These are phyloP conservation scores for Axilococcus clingmanii DNA, from an alignment of 139 green algal genomes.

Conservation along the genomic window DNA sequence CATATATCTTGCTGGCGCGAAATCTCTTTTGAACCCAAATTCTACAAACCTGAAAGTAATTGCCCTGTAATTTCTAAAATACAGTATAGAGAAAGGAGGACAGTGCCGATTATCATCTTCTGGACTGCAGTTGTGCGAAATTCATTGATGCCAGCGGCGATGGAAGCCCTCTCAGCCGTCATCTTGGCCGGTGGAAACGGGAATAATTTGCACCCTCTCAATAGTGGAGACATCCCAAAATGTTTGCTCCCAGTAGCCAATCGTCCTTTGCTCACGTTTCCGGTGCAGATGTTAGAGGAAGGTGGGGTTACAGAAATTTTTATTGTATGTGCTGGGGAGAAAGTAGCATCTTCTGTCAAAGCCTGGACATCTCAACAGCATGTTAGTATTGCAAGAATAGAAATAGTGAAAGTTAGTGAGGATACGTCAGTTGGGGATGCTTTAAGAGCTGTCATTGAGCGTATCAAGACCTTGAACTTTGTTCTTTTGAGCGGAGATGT, in stretches of 20 bases:
- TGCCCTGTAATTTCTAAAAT: neutral
- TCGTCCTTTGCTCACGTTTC: constrained; percentile 61
- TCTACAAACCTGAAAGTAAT: no score
- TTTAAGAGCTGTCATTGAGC: constrained; percentile 33
- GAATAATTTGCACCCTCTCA: constrained; percentile 52
- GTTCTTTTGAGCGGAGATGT: constrained; percentile 59
- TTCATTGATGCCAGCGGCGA: no score
- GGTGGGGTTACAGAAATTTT: constrained; percentile 52
- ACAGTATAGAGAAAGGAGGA: no score
- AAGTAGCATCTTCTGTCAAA: constrained; percentile 26
- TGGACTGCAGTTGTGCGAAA: no score
- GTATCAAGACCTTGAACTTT: constrained; percentile 24
- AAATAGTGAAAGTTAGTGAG: constrained; percentile 52
- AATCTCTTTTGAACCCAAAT: no score
- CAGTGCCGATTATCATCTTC: no score
- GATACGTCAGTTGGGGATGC: constrained; percentile 50
- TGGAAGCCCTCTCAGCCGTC: constrained; percentile 41
- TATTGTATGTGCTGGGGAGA: constrained; percentile 57
- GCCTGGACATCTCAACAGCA: constrained; percentile 37
- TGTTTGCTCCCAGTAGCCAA: constrained; percentile 67
- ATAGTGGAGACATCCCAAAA: constrained; percentile 35
- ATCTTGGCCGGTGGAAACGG: constrained; percentile 51
- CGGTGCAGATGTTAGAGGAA: constrained; percentile 49
- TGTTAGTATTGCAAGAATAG: neutral
- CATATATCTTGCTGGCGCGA: no score